Conservation (phyloP, 73 alveolate genomes). For the Paramecium caudatum region DNA sequence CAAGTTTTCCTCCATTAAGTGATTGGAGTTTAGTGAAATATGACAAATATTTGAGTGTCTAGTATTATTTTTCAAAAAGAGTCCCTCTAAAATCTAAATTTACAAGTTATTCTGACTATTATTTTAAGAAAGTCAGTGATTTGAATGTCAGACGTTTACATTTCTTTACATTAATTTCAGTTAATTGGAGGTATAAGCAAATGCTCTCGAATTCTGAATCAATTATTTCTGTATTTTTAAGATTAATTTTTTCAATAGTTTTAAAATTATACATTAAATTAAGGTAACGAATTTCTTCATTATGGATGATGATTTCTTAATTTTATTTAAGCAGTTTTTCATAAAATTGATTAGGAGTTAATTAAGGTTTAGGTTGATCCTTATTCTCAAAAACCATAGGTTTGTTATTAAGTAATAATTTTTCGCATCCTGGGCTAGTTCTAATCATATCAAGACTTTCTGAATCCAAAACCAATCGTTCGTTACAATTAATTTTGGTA, state of each 20-base stretch:
- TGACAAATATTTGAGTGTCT: neutral
- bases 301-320: neutral
- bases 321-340: neutral
- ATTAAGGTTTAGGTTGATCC: neutral
- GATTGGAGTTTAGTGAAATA: neutral
- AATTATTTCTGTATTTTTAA: conserved; percentile 38
- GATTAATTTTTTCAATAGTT: neutral
- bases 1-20: neutral
- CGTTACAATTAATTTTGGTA: neutral
- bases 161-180: conserved; percentile 20
- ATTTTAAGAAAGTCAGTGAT: neutral
- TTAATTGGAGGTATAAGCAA: neutral
- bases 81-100: conserved; percentile 66
- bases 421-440: conserved; percentile 21
- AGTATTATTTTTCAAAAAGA: conserved; percentile 10
- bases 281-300: neutral
- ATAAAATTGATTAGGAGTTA: conserved; percentile 19
- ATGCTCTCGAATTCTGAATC: conserved; percentile 35
- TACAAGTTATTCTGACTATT: neutral
- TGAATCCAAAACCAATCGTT: conserved; percentile 2
- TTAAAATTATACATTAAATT: conserved; percentile 7
- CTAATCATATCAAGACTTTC: neutral
- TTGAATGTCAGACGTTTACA: conserved; percentile 38
- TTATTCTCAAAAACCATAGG: neutral
- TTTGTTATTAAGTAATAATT: conserved; percentile 34